phyloP scores from a whole-genome alignment of 2,329 filamentous ascomycete species.

The Graphiopsis chlorocephala region DNA sequence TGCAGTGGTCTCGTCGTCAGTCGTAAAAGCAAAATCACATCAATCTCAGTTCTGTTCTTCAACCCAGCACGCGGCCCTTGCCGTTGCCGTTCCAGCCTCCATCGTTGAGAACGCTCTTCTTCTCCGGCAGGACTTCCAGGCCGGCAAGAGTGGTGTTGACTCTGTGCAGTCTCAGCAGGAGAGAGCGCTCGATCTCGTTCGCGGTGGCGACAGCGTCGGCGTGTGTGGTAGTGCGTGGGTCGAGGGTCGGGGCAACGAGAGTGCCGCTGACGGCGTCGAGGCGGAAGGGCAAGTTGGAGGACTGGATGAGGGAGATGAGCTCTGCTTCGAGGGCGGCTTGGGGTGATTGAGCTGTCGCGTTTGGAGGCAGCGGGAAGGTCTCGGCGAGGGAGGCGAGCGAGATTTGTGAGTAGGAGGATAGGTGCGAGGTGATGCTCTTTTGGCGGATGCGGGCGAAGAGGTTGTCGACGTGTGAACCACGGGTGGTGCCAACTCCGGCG shows the following conservation, averaged over 20 bases:
- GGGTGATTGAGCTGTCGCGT: constrained; percentile 17
- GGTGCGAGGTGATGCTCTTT: constrained; percentile 92
- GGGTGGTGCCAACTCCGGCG: constrained; percentile 5
- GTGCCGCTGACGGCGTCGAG: constrained; percentile 82
- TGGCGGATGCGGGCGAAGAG: constrained; percentile 75
- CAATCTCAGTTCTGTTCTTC: not conserved
- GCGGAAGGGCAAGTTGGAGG: constrained; percentile 68
- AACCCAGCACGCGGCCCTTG: not conserved
- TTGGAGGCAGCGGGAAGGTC: constrained; percentile 64
- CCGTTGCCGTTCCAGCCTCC: not conserved
- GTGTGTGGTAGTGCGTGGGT: constrained; percentile 69
- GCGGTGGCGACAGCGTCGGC: constrained; percentile 65
- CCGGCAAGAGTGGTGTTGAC: constrained; percentile 74
- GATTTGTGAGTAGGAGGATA: constrained; percentile 84
- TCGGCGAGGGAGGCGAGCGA: constrained; percentile 74
- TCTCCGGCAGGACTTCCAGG: constrained; percentile 52
- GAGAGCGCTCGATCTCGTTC: constrained; percentile 68
- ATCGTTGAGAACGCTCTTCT: not conserved
- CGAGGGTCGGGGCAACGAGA: constrained; percentile 67
- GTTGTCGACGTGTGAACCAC: constrained; percentile 56
- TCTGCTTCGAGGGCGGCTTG: constrained; percentile 61
- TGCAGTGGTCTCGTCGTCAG: not conserved
- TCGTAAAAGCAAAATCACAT: not conserved
- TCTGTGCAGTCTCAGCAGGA: constrained; percentile 71
- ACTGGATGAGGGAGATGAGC: constrained; percentile 73